Evolutionary conservation across 2,329 filamentous ascomycete genomes (phyloP).

Genomic region (Aschersonia sp.): DNA sequence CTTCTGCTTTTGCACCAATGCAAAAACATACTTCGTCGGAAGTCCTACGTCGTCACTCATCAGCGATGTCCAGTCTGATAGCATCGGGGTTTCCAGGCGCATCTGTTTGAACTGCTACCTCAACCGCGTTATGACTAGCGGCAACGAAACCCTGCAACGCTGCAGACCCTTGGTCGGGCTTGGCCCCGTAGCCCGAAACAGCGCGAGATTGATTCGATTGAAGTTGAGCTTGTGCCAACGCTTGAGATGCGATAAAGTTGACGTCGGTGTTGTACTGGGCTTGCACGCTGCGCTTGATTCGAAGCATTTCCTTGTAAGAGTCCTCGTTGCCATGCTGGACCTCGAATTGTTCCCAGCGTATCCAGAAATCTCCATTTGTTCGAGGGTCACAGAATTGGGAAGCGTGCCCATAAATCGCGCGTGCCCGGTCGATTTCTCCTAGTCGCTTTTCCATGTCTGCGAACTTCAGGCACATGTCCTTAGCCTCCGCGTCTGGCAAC

Average conservation of each 20-base stretch:
- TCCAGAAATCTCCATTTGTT: conserved; percentile 82
- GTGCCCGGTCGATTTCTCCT: conserved; percentile 85
- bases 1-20: not conserved
- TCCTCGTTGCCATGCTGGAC: conserved; percentile 98
- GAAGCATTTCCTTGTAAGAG: conserved; percentile 97
- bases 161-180: conserved; percentile 73
- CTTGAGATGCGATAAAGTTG: conserved; percentile 95
- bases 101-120: conserved; percentile 22
- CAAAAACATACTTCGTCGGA: too few species aligned
- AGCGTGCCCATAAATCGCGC: conserved; percentile 91
- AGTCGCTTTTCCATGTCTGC: conserved; percentile 89
- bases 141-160: conserved; percentile 87
- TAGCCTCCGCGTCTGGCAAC: conserved; percentile 83
- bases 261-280: conserved; percentile 98
- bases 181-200: conserved; percentile 71
- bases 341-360: conserved; percentile 94
- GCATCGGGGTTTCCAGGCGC: conserved; percentile 63
- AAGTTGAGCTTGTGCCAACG: conserved; percentile 69
- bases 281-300: conserved; percentile 93
- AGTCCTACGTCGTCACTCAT: conserved; percentile 30
- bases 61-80: conserved; percentile 63
- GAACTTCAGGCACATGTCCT: conserved; percentile 98
- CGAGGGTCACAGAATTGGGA: conserved; percentile 95
- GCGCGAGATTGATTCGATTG: conserved; percentile 28
- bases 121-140: conserved; percentile 60